Conservation (phyloP, 1,139 yeast genomes). For the Scheffersomyces cryptocercus region DNA sequence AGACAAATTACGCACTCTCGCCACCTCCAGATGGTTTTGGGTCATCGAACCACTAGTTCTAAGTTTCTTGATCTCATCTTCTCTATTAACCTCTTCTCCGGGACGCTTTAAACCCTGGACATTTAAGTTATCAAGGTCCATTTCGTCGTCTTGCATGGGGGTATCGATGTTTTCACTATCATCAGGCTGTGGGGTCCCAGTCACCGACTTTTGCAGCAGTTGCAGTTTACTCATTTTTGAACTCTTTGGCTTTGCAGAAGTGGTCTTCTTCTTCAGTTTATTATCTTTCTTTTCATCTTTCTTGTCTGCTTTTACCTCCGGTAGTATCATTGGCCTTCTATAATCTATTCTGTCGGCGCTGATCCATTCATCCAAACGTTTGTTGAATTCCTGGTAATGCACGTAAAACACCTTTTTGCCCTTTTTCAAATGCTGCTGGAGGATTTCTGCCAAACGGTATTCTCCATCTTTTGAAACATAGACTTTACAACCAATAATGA, state of each 20-base stretch:
- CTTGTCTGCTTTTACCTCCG: conserved; percentile 62
- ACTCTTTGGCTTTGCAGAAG: conserved; percentile 7
- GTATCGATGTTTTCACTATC: conserved; percentile 23
- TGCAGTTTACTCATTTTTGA: conserved; percentile 10
- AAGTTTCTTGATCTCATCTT: conserved; percentile 88
- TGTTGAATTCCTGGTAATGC: conserved; percentile 91
- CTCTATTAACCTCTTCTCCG: conserved; percentile 75
- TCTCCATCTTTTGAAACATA: conserved; percentile 81
- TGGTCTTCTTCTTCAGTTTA: conserved; percentile 15
- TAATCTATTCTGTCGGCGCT: conserved; percentile 69
- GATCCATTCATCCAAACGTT: conserved; percentile 91
- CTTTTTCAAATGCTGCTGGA: conserved; percentile 74
- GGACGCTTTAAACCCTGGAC: conserved; percentile 75
- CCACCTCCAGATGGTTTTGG: conserved; percentile 84
- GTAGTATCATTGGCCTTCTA: conserved; percentile 65
- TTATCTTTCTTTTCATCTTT: conserved; percentile 21
- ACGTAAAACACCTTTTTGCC: conserved; percentile 84
- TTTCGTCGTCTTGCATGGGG: conserved; percentile 54
- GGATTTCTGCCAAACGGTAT: conserved; percentile 77
- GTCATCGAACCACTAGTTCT: conserved; percentile 97
- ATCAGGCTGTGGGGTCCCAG: conserved; percentile 23
- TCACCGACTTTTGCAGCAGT: conserved; percentile 15
- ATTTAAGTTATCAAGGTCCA: conserved; percentile 84
- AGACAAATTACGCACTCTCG: conserved; percentile 82
- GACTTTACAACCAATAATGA: conserved; percentile 74